Conservation (phyloP, 139 green algal species). For the Ulvella scutata region DNA sequence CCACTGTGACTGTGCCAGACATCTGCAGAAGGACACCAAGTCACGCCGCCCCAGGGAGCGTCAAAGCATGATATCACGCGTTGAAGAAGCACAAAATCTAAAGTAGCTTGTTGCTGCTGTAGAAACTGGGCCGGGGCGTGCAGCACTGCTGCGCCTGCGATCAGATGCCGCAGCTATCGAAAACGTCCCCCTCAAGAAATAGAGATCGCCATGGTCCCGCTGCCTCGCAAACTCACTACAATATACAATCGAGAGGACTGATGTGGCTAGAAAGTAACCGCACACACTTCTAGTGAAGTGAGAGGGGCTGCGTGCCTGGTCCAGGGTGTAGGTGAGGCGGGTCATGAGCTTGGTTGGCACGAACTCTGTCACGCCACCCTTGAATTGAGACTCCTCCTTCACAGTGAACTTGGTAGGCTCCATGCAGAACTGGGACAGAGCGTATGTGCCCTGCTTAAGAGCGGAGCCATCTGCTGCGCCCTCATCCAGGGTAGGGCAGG, state of each 20-base stretch:
- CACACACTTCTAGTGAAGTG: not conserved
- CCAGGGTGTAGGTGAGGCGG: constrained; percentile 96
- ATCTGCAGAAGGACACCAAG: constrained; percentile 39
- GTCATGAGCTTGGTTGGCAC: constrained; percentile 98
- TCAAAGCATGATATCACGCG: too few species aligned
- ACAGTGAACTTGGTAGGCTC: constrained; percentile 92
- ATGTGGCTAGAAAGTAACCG: not conserved
- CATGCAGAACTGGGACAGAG: constrained; percentile 91
- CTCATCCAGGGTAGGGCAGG: constrained; percentile 78
- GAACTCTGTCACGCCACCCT: constrained; percentile 74
- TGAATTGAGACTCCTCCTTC: constrained; percentile 72
- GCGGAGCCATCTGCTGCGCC: constrained; percentile 63
- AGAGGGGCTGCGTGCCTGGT: constrained; percentile 35
- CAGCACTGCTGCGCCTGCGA: not conserved
- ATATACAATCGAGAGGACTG: too few species aligned
- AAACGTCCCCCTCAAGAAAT: not conserved
- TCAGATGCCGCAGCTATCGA: not conserved
- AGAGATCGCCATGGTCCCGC: too few species aligned
- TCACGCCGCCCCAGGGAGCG: too few species aligned
- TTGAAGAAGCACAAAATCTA: too few species aligned
- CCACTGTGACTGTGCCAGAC: constrained; percentile 68
- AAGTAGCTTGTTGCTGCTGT: too few species aligned
- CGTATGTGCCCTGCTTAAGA: constrained; percentile 84
- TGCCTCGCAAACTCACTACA: too few species aligned
- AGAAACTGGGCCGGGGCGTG: too few species aligned